Base-by-base conservation (phyloP, 768 basidiomycete genomes). In the Pleurotus pulmonarius region DNA sequence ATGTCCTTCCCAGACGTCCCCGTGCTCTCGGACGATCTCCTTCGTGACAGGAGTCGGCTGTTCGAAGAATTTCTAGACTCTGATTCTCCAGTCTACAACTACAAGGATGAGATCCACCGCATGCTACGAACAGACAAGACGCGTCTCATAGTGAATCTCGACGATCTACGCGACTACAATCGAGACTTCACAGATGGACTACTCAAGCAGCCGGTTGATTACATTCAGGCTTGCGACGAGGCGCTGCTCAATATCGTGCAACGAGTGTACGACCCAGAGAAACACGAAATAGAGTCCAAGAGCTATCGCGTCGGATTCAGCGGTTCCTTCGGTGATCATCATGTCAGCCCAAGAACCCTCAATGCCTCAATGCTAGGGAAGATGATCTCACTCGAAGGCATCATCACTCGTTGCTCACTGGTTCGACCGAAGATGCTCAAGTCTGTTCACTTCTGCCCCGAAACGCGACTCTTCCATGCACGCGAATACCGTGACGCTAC, bases 381-480 rank as follows among this genome's bases (percentile, higher is more conserved):
- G 72, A 94, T 98, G 94, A 92, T 98, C 66, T 94, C 91, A 34
- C 70, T 99, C 34, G 97, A 99, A 75, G 97, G 96, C 39, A 99
- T 99, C 68, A 94, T 99, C 60, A 98, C 96, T 3, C 84, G 97
- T 57, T 99, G 97, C 70, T 98, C 95, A 5, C 86, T 99, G 57
- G 96, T 98, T 54, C 88, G 97, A 29, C 97, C 97, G 13, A 99
- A 99, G 75, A 96, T 99, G 92, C 82, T 97, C 67, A 90, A 88
- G 69, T 98, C 97, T 9, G 84, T 98, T 46, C 97, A 99, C 67
- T 99, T 89, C 73, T 96, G 94, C 67, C 87, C 89, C n/a, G 85
- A 86, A 55, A 96, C 94, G 15, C 76, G 78, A 51, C 78, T 82
- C 39, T 97, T 95, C 75, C 88, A 94, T 71, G 78, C 85, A 46